Percentiles rank a stretch among this genome's conserved stretches.
Conservation (phyloP, 306 rosid genomes). For the Spatholobus suberectus region DNA sequence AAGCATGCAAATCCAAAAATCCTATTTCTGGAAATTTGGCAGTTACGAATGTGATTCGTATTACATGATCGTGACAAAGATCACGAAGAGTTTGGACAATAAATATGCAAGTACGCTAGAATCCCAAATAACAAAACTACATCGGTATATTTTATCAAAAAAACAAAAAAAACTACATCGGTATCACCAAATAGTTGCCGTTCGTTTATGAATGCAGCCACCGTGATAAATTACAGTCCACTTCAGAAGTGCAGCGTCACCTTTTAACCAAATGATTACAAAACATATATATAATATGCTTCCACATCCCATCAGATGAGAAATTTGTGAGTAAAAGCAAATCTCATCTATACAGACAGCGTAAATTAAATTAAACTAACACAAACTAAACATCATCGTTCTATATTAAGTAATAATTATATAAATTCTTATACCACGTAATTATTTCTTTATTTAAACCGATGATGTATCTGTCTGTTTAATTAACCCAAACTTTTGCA, state of each 20-base stretch:
- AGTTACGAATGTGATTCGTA: neutral
- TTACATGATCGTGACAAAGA: neutral
- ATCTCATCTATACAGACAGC: neutral
- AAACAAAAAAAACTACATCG: neutral
- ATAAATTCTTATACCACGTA: neutral
- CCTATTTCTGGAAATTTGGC: neutral
- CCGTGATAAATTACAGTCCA: neutral
- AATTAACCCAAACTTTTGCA: neutral
- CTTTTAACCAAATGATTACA: neutral
- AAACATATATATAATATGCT: neutral
- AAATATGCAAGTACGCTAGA: neutral
- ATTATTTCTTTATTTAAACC: neutral
- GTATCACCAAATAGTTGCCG: neutral
- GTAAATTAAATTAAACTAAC: neutral
- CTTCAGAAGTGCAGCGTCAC: neutral
- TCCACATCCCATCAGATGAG: neutral
- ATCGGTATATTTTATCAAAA: no score
- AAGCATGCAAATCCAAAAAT: neutral
- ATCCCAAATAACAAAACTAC: neutral
- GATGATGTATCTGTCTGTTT: conserved; percentile 19
- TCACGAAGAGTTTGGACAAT: neutral
- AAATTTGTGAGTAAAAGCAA: neutral
- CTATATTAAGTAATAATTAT: neutral
- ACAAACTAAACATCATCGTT: neutral
- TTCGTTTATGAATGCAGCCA: neutral